phyloP scores from a whole-genome alignment of 2,329 filamentous ascomycete genomes.

The Aureobasidium sp. region DNA sequence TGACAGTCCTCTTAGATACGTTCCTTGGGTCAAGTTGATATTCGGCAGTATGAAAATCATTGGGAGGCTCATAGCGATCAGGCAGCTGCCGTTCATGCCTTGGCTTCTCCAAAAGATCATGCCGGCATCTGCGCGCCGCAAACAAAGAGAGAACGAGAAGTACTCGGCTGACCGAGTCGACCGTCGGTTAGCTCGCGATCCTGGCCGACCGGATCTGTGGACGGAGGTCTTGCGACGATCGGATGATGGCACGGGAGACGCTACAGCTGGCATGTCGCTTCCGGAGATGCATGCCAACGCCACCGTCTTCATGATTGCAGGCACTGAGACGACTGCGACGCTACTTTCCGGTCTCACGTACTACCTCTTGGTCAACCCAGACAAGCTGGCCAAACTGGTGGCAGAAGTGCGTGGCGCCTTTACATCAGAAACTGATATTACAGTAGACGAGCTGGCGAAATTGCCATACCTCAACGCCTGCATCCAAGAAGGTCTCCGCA shows the following conservation, averaged over 20 bases:
- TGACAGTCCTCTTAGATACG: not conserved
- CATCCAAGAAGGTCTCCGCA: constrained; percentile 35
- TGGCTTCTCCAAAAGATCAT: not conserved
- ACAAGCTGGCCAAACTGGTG: constrained; percentile 24
- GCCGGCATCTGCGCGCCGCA: not conserved
- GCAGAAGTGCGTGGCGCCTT: constrained; percentile 29
- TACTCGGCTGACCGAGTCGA: constrained; percentile 19
- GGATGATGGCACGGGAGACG: constrained; percentile 16
- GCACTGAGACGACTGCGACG: constrained; percentile 32
- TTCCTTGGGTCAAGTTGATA: constrained; percentile 13
- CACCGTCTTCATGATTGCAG: constrained; percentile 28
- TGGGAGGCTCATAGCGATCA: not conserved
- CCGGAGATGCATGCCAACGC: constrained; percentile 28
- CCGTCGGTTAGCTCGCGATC: constrained; percentile 18
- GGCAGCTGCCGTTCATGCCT: constrained; percentile 1
- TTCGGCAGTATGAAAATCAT: constrained; percentile 12
- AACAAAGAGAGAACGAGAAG: not conserved
- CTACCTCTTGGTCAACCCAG: constrained; percentile 34
- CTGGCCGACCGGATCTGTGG: constrained; percentile 23
- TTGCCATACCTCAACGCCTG: constrained; percentile 35
- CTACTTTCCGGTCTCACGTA: constrained; percentile 28
- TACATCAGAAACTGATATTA: constrained; percentile 26
- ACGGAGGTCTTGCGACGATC: constrained; percentile 5
- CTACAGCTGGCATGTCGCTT: constrained; percentile 16
- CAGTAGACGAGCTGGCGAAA: constrained; percentile 23